Base-by-base conservation (phyloP, 768 basidiomycete species). In the Serendipita sp. region DNA sequence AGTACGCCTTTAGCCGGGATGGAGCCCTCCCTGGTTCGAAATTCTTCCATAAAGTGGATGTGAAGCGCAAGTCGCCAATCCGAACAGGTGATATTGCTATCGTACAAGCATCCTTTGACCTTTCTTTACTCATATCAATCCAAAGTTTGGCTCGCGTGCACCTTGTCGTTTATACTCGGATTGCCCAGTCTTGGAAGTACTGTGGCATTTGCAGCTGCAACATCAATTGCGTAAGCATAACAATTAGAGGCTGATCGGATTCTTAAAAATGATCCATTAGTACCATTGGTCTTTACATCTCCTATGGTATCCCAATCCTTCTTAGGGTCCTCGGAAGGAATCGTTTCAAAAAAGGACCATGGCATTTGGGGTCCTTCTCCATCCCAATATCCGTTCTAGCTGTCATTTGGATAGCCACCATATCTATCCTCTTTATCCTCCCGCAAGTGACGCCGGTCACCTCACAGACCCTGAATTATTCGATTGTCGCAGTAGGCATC, bases 111-210 rank as follows among this genome's bases (percentile, higher is more conserved):
- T n/a, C n/a, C n/a, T n/a, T n/a, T n/a, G n/a, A n/a, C n/a, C n/a
- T n/a, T 60, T 51, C 16, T 11, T 66, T n/a, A 22, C 62, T 51
- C 38, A 34, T 31, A 20, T 42, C 13, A n/a, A 2, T 16, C 48
- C 0, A 38, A 66, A 84, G 86, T 90, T 1, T 89, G 88, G 87
- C 79, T 90, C 44, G 86, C 86, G 1, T 86, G 83, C 66, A 81
- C 82, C 4, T 75, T 89, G 24, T 84, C 85, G 69, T 88, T 90
- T 72, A 78, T 83, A 65, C 79, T 90, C 4, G 85, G 80, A 0
- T 74, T 89, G 1, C 88, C 88, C 0, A 85, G 84, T 69, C 75
- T 90, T 2, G 86, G 87, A 1, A 84, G 82, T 66, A 70, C 78
- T 0, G 87, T 89, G 2, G 88, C 88, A 0, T 88, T 87, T 67